Percentiles rank a stretch among this genome's conserved stretches.
Evolutionary conservation across 345 rosid species (phyloP).

Genomic region (Eutrema japonicum): DNA sequence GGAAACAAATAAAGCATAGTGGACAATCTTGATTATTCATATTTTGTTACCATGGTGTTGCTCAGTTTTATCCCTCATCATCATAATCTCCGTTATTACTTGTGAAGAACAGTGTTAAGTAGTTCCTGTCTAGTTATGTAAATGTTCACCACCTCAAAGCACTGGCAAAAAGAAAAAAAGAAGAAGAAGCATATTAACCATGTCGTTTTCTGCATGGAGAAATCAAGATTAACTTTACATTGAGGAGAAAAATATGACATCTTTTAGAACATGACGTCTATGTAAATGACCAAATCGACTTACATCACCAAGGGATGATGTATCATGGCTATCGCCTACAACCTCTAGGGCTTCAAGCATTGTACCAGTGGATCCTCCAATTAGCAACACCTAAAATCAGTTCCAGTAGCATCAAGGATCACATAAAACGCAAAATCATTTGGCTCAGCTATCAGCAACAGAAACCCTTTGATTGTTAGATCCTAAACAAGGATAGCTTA

Average conservation of each 20-base stretch:
- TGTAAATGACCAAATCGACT: slow-evolving; percentile 40
- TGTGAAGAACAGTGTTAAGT: slow-evolving; percentile 85
- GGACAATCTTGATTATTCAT: no score
- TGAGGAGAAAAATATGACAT: not conserved
- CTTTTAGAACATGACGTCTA: not conserved
- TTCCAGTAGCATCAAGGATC: slow-evolving; percentile 20
- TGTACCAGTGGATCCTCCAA: slow-evolving; percentile 98
- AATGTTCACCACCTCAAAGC: slow-evolving; percentile 56
- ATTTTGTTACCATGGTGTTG: no score
- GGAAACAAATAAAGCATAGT: no score
- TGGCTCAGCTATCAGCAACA: slow-evolving; percentile 1
- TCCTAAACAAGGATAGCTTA: slow-evolving; percentile 43
- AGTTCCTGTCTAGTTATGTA: slow-evolving; percentile 72
- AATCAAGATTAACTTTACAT: not conserved
- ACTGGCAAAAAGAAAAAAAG: slow-evolving; percentile 43
- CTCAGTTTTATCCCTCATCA: slow-evolving; percentile 33
- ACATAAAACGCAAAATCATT: slow-evolving; percentile 12
- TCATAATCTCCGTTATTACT: slow-evolving; percentile 76
- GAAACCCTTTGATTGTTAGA: slow-evolving; percentile 7
- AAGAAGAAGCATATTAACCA: not conserved
- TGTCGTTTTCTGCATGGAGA: slow-evolving; percentile 1
- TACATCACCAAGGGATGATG: slow-evolving; percentile 65
- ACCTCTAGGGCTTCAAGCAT: slow-evolving; percentile 97
- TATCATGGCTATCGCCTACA: slow-evolving; percentile 76
- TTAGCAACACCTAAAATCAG: slow-evolving; percentile 69